A percentile compares a stretch with the other conserved stretches of the same genome.
phyloP scores from a whole-genome alignment of 2,329 filamentous ascomycete genomes.

The Hymenoscyphus scutula region DNA sequence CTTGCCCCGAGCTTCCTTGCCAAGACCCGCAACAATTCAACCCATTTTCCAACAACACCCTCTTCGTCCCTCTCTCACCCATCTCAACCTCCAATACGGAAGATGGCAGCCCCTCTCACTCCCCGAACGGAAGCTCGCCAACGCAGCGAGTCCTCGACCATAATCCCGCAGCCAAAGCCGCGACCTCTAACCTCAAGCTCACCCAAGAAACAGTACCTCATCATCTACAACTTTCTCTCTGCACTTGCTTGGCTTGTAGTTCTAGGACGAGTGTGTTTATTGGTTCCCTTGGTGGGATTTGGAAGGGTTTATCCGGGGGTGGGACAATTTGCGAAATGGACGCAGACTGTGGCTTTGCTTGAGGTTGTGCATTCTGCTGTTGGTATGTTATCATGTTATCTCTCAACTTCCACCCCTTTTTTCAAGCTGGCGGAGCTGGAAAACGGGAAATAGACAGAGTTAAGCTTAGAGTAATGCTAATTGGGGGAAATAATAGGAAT shows the following conservation, averaged over 20 bases:
- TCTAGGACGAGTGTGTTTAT: constrained; percentile 61
- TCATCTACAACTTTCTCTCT: constrained; percentile 80
- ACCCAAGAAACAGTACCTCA: constrained; percentile 66
- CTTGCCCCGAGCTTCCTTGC: constrained; percentile 5
- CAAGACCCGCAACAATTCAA: background rate
- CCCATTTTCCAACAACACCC: background rate
- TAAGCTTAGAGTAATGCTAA: background rate
- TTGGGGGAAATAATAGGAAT: constrained; percentile 53
- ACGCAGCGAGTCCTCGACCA: constrained; percentile 6
- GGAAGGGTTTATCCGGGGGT: constrained; percentile 58
- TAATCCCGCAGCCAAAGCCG: constrained; percentile 22
- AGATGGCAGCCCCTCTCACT: background rate
- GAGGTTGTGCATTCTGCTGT: constrained; percentile 80
- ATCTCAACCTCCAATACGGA: background rate
- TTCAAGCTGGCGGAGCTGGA: background rate
- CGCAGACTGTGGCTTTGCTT: constrained; percentile 78
- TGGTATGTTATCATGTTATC: constrained; percentile 53
- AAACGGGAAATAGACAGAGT: too few species aligned
- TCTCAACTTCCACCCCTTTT: too few species aligned
- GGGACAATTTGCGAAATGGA: constrained; percentile 70
- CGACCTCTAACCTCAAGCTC: constrained; percentile 39
- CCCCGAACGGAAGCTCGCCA: constrained; percentile 3
- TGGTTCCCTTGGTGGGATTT: constrained; percentile 55
- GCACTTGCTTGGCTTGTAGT: constrained; percentile 76
- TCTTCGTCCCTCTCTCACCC: background rate